phyloP scores from a whole-genome alignment of 768 basidiomycete genomes.

The Psilocybe tampanensis region DNA sequence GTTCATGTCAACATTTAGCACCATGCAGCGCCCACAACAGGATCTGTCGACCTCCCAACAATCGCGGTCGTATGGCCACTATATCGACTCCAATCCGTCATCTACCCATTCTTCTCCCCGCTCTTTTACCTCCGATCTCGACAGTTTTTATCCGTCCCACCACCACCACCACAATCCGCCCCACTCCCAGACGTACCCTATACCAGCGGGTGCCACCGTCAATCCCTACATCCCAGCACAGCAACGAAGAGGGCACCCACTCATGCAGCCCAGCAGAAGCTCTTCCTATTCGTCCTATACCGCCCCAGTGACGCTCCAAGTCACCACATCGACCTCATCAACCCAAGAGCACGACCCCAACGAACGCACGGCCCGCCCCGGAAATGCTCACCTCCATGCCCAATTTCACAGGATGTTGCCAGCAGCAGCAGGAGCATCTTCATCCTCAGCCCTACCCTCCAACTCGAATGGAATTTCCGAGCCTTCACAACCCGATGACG shows the following conservation, averaged over 20 bases:
- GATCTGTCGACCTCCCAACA: constrained; percentile 12
- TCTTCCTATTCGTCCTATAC: constrained; percentile 27
- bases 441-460: constrained; percentile 6
- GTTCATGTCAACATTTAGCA: constrained; percentile 13
- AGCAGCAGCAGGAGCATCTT: constrained; percentile 10
- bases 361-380: constrained; percentile 51
- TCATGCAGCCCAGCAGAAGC: constrained; percentile 16
- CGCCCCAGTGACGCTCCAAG: constrained; percentile 34
- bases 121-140: constrained; percentile 27
- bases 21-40: constrained; percentile 11
- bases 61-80: constrained; percentile 26
- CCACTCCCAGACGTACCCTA: constrained; percentile 30
- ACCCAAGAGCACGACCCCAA: constrained; percentile 43
- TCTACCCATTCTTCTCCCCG: constrained; percentile 37
- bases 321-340: constrained; percentile 40
- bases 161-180: constrained; percentile 14
- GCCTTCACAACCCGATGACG: neutral
- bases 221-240: constrained; percentile 24
- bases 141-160: constrained; percentile 17
- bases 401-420: constrained; percentile 37
- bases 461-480: neutral
- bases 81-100: constrained; percentile 33
- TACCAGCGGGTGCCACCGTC: constrained; percentile 19
- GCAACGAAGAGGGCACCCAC: constrained; percentile 22
- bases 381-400: constrained; percentile 47